Conservation (phyloP, 148 eudicot genomes). For the Tetragonia tetragonoides region DNA sequence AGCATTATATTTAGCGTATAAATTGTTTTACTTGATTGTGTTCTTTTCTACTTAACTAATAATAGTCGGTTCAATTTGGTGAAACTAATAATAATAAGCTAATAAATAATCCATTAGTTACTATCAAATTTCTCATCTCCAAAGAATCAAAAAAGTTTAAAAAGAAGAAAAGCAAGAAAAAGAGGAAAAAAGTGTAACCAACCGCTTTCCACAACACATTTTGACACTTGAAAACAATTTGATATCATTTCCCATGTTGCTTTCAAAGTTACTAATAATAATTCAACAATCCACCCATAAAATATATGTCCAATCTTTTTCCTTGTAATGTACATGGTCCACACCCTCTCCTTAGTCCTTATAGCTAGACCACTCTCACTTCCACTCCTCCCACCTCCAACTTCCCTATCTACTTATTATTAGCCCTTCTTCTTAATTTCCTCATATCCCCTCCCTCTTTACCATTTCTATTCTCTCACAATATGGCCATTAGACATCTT, state of each 20-base stretch:
- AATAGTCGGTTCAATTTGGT: too few relatives aligned
- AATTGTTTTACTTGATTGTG: too few relatives aligned
- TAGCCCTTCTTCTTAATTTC: not conserved
- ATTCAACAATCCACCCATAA: constrained; percentile 18
- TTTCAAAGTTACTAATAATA: constrained; percentile 24
- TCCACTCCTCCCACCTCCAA: not conserved
- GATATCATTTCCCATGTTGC: constrained; percentile 16
- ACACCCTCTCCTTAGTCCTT: constrained; percentile 6
- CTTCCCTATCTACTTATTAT: constrained; percentile 1
- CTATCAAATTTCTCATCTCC: not conserved
- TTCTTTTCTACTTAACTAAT: too few relatives aligned
- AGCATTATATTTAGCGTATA: too few relatives aligned
- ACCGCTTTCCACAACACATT: constrained; percentile 1
- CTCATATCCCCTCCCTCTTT: not conserved
- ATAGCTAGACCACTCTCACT: not conserved
- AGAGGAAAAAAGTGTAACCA: not conserved
- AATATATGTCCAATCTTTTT: constrained; percentile 18
- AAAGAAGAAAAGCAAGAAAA: not conserved
- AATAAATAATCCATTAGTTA: not conserved
- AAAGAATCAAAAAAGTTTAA: not conserved
- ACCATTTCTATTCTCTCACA: not conserved
- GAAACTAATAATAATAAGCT: too few relatives aligned
- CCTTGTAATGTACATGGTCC: constrained; percentile 12
- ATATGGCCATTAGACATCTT: constrained; percentile 17
- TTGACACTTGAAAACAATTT: not conserved